Conservation (phyloP, 2,329 filamentous ascomycete genomes). For the Nannizzia gypsea region DNA sequence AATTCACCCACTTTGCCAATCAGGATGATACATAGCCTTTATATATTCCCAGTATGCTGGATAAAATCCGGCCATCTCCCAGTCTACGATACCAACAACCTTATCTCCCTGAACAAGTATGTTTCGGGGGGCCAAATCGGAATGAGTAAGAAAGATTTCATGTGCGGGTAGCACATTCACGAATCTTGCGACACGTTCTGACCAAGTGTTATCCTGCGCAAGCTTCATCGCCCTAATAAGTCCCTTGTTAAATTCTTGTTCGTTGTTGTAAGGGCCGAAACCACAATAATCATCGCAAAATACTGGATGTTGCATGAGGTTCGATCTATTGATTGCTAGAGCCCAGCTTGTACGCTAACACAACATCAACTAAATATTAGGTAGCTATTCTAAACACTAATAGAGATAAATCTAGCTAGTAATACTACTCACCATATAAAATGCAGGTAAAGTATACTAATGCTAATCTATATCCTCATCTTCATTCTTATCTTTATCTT, state of each 20-base stretch:
- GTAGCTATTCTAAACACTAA: too few species aligned
- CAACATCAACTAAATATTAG: not conserved
- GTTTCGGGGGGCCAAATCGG: conserved; percentile 19
- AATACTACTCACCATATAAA: too few species aligned
- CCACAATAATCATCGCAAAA: too few species aligned
- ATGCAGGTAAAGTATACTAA: too few species aligned
- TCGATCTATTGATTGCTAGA: too few species aligned
- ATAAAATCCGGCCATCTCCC: conserved; percentile 21
- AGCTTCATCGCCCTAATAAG: conserved; percentile 13
- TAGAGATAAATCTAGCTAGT: too few species aligned
- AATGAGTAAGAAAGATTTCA: conserved; percentile 20
- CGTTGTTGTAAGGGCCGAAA: conserved; percentile 14
- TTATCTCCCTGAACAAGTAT: conserved; percentile 18
- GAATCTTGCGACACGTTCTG: conserved; percentile 9
- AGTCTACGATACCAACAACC: conserved; percentile 19
- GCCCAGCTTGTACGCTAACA: too few species aligned
- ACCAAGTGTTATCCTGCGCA: conserved; percentile 11
- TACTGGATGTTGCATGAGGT: too few species aligned
- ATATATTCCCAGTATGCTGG: conserved; percentile 24
- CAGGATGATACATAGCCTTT: conserved; percentile 15
- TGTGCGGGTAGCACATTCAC: conserved; percentile 14
- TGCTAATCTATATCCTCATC: too few species aligned
- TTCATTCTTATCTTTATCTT: too few species aligned
- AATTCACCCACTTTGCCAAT: conserved; percentile 15
- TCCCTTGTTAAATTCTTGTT: conserved; percentile 13